These are phyloP conservation scores for Fusarium torulosum DNA, from an alignment of 2,329 filamentous ascomycete genomes.

Conservation along the genomic window DNA sequence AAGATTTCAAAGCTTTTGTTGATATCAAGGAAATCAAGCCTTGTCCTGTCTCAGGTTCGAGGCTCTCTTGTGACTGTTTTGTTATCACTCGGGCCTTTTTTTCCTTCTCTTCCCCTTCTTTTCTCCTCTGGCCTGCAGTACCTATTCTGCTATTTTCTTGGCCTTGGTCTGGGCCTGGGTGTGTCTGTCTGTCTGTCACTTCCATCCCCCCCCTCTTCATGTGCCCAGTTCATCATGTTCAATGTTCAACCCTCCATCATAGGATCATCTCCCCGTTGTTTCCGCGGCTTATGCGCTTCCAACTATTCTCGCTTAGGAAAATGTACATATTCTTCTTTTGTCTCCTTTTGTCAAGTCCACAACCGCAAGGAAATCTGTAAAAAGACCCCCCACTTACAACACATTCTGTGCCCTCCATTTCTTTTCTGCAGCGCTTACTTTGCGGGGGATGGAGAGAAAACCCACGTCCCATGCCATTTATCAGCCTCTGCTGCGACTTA, in stretches of 20 bases:
- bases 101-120: background rate
- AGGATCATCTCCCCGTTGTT: conserved; percentile 14
- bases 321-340: background rate
- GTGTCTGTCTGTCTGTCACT: background rate
- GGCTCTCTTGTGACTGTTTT: conserved; percentile 3
- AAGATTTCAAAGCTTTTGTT: conserved; percentile 22
- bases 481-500: conserved; percentile 22
- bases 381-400: conserved; percentile 14
- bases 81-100: conserved; percentile 31
- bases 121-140: conserved; percentile 2
- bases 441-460: conserved; percentile 13
- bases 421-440: background rate
- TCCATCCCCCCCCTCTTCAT: background rate
- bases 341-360: background rate
- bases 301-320: conserved; percentile 8
- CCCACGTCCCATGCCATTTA: conserved; percentile 4
- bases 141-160: background rate
- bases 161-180: background rate
- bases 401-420: conserved; percentile 8
- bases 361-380: conserved; percentile 5
- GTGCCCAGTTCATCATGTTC: background rate
- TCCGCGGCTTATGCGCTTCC: conserved; percentile 43
- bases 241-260: conserved; percentile 17
- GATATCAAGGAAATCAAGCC: conserved; percentile 23
- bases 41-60: conserved; percentile 25